Evolutionary conservation across 2,329 filamentous ascomycete genomes (phyloP), one percentile per base, ranked within the genome.

Genomic region (Lachnellula arida): DNA sequence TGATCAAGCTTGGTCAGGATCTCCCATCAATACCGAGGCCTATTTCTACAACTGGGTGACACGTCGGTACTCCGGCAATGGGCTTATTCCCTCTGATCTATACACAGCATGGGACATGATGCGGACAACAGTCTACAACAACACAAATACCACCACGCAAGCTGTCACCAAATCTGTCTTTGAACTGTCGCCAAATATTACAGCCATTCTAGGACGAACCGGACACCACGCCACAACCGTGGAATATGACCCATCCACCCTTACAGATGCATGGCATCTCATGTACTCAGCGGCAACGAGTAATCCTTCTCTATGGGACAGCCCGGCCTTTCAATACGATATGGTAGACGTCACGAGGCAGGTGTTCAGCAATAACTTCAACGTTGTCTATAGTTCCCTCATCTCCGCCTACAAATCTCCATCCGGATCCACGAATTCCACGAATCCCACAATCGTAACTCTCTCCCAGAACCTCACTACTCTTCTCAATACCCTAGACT

Each of bases 331-430:
- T 60, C 67, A 68, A 23, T 73, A 78, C 58, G 78, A 81, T 56
- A 62, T 79, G 28, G 71, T 77, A n/a, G 78, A 80, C 60, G 66
- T 78, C 12, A 76, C 76, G 2, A 71, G 77, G 1, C 77, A 81
- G 63, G 73, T 79, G 14, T 62, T 79, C 43, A 71, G 71, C 46
- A 78, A 80, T 63, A 69, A 69, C 5, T 80, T 80, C 61, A 69
- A 71, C n/a, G 59, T 74, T n/a, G 73, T 84, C 46, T 85, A 85
- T 63, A 76, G 77, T 1, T 76, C 78, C 48, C 64, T 79, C 2
- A 64, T 78, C 8, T 47, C 60, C 0, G 65, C 68, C 12, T 75
- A 71, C 54, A 71, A 68, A 56, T 51, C 46, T 54, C 56, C 32
- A 46, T 60, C 37, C 2, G 17, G 6, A 9, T 22, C 17, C 22